Evolutionary conservation across 495 filamentous ascomycete species (phyloP).

Genomic region (Xylaria curta): DNA sequence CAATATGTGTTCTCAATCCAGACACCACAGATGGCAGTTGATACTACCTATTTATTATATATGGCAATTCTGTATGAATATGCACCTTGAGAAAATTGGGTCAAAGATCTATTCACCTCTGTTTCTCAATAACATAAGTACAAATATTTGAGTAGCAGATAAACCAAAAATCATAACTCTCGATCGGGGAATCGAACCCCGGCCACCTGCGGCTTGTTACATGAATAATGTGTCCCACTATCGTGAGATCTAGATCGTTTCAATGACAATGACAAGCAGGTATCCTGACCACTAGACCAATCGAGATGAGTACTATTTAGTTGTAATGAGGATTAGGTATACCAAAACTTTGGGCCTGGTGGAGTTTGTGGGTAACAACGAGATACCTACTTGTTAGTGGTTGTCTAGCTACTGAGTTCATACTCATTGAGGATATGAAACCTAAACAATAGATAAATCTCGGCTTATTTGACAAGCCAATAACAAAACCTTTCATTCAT

Average conservation of each 20-base stretch:
- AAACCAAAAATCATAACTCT: conserved; percentile 30
- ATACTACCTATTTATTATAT: background rate
- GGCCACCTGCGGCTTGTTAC: conserved; percentile 40
- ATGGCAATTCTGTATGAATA: background rate
- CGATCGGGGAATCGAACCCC: conserved; percentile 53
- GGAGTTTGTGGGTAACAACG: too few relatives aligned
- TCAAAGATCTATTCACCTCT: background rate
- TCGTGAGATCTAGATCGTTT: background rate
- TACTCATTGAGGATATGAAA: background rate
- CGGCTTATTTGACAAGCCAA: background rate
- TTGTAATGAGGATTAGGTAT: background rate
- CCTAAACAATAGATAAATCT: background rate
- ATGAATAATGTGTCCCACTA: background rate
- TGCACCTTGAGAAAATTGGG: background rate
- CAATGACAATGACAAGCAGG: conserved; percentile 26
- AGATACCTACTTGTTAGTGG: too few relatives aligned
- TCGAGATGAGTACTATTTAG: conserved; percentile 1
- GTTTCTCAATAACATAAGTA: background rate
- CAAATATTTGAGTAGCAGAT: too few relatives aligned
- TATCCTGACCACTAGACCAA: conserved; percentile 31
- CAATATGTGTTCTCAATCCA: background rate
- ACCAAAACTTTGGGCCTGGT: background rate
- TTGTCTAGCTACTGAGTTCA: background rate
- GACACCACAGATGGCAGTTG: background rate
- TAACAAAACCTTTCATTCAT: background rate